Evolutionary conservation across 257 asterid genomes (phyloP), one percentile per base, ranked within the genome.

Genomic region (Solanum paucissectum): DNA sequence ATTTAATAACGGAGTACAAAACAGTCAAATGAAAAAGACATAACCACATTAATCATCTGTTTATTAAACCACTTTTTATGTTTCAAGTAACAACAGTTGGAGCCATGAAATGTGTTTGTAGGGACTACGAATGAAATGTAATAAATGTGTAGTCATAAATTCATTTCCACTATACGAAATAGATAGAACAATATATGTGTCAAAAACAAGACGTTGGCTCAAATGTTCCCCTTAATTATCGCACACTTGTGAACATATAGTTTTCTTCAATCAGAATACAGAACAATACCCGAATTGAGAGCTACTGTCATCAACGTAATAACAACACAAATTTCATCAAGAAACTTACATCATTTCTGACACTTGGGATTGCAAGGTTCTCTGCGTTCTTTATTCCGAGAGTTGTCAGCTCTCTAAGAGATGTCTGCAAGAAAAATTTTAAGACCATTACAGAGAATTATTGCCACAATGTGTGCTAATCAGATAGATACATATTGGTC

Each of bases 331-430:
- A 29, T 81, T 81, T 10, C 68, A 81, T 29, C 68, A 81, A 81
- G 66, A 81, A 89, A 90, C 96, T 92, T 94, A 97, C 99, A 92
- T 97, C 99, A 86, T 95, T 95, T 91, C 99, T 84, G 84, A 91
- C 93, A 89, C 99, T 97, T 55, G 99, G 98, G 90, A 97, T 95
- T 74, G 98, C 99, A 87, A 97, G 98, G 84, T 92, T 94, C 92
- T 97, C 99, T 3, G 99, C 98, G 3, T 95, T 97, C 89, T 95
- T 97, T 29, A 97, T 88, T 88, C 99, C 99, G 74, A 97, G 94
- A 87, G 96, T 87, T 58, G 99, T 94, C 92, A 97, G 91, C 93
- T 97, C 98, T 83, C 98, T 92, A 6, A 95, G 93, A 87, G 98
- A 92, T 73, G 99, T 95, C 99, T 97, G 93, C 83, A 86, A 77